Base-by-base conservation (phyloP, 1,284 basidiomycete genomes). In the Cryptococcus floricola region DNA sequence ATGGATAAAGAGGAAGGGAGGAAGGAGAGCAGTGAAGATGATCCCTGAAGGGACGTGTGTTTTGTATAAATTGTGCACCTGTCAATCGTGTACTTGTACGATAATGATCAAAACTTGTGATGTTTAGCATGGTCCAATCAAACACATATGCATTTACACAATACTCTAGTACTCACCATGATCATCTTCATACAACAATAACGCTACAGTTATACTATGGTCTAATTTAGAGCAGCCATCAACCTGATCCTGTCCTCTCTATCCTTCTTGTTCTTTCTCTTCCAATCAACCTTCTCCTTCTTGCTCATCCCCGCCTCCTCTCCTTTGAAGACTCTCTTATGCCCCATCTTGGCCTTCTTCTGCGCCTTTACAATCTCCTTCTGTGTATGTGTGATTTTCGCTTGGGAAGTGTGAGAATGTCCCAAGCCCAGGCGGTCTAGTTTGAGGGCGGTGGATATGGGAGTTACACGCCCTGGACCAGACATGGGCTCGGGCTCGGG, bases 381-480 rank as follows among this genome's bases (percentile, higher is more conserved):
- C 2, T 51, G 47, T 4, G 65, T 64, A 58, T 76, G 74, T 13
- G 74, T 74, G 9, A 76, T 67, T 25, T 66, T 65, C 39, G 62
- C 63, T 43, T 61, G 57, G 31, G 50, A 44, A n/a, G 38, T 34
- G 14, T 10, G 46, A 8, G 52, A 51, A 48, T 72, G 70, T 9
- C 74, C 74, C 4, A 76, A 50, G 2, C 74, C 74, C 14, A 67
- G 59, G 7, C 67, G 58, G 61, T 76, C 71, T 39, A 74, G 63
- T 60, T 76, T 76, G 48, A 76, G 66, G 0, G 64, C 55, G 0
- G 74, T 76, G 0, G 72, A 61, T 34, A 76, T 61, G 1, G 74
- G 74, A 9, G 64, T 62, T 9, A 67, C 70, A 2, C 74, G 63
- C 13, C 74, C 74, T 2, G 74, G 74, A 2, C 69, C 69, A 27